Evolutionary conservation across 805 yeast species (phyloP).

Genomic region (Saccharomyces eubayanus): DNA sequence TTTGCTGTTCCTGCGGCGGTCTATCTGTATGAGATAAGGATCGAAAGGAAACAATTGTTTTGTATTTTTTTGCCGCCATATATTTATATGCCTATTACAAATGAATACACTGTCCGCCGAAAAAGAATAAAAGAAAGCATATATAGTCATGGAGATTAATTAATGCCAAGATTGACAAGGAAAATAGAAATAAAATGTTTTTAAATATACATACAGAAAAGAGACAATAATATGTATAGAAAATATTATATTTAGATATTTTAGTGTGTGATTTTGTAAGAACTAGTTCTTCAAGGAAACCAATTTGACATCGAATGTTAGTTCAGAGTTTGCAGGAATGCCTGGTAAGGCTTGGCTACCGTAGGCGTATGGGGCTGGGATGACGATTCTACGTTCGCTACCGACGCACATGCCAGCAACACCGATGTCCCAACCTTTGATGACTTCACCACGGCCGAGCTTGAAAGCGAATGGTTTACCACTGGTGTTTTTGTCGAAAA

Average conservation of each 20-base stretch:
- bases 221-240: neutral
- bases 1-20: neutral
- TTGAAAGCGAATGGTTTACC: conserved; percentile 93
- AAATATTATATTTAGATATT: neutral
- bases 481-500: conserved; percentile 91
- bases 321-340: conserved; percentile 93
- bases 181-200: neutral
- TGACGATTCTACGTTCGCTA: conserved; percentile 95
- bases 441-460: conserved; percentile 96
- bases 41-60: neutral
- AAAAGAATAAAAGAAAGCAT: neutral
- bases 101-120: neutral
- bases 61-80: neutral
- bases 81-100: neutral
- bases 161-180: too few relatives aligned
- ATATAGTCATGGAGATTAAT: neutral
- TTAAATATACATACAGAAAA: neutral
- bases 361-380: conserved; percentile 94
- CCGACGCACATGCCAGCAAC: conserved; percentile 98
- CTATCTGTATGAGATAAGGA: neutral
- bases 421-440: conserved; percentile 98
- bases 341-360: conserved; percentile 94
- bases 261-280: neutral
- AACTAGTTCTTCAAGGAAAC: conserved; percentile 57
- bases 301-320: conserved; percentile 92